These are phyloP conservation scores for Scytalidium sp. DNA, from an alignment of 2,329 filamentous ascomycete genomes.

Conservation along the genomic window DNA sequence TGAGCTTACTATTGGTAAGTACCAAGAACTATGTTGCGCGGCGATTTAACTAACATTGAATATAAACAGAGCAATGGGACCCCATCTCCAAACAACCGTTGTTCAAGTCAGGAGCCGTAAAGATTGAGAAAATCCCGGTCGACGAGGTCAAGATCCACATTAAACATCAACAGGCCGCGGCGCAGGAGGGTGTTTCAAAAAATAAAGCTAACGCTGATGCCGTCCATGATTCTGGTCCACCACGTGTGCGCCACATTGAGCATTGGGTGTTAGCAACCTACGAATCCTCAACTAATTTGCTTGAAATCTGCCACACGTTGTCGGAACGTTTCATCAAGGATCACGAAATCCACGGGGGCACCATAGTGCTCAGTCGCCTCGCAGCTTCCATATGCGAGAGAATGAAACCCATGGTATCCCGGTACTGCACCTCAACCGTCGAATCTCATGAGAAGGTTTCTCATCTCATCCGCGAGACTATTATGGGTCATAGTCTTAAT, in stretches of 20 bases:
- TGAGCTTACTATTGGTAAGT: slow-evolving; percentile 32
- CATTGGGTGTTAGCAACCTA: slow-evolving; percentile 31
- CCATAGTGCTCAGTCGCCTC: slow-evolving; percentile 25
- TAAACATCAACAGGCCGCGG: slow-evolving; percentile 22
- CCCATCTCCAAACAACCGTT: slow-evolving; percentile 34
- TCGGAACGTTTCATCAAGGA: slow-evolving; percentile 24
- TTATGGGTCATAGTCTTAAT: slow-evolving; percentile 20
- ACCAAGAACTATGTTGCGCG: not conserved
- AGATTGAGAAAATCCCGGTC: slow-evolving; percentile 28
- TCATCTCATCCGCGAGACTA: slow-evolving; percentile 20
- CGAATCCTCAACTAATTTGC: slow-evolving; percentile 21
- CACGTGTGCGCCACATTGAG: slow-evolving; percentile 25
- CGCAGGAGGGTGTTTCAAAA: slow-evolving; percentile 7
- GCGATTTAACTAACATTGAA: not conserved
- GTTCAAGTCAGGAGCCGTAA: slow-evolving; percentile 33
- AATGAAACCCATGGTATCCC: slow-evolving; percentile 14
- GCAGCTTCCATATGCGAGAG: slow-evolving; percentile 18
- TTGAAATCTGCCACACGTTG: slow-evolving; percentile 22
- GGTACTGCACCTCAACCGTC: slow-evolving; percentile 23
- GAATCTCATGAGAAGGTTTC: slow-evolving; percentile 14
- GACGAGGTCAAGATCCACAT: slow-evolving; percentile 11
- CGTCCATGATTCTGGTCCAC: slow-evolving; percentile 7
- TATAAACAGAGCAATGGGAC: slow-evolving; percentile 27
- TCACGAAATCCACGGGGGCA: slow-evolving; percentile 28
- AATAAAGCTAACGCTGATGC: slow-evolving; percentile 3